Evolutionary conservation across 441 rosid genomes (phyloP).

Genomic region (Metrosideros polymorpha): DNA sequence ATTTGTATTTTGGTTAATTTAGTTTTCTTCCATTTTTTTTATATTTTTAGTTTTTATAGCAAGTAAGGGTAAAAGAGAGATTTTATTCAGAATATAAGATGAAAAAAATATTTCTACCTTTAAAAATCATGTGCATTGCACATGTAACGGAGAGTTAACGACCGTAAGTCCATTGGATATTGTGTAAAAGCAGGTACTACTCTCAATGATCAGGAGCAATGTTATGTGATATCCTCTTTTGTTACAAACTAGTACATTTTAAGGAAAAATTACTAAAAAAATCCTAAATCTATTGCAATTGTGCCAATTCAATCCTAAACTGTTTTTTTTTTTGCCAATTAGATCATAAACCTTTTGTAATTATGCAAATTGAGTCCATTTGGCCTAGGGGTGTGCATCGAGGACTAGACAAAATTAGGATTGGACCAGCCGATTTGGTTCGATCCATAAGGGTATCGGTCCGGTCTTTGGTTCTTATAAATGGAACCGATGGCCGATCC

Average conservation of each 20-base stretch:
- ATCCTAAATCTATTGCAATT: no score
- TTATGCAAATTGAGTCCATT: no score
- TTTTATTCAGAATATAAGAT: background rate
- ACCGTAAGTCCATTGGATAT: fast-evolving
- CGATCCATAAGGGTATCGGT: no score
- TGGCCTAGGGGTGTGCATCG: no score
- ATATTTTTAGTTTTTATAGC: background rate
- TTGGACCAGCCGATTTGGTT: no score
- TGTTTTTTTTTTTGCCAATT: no score
- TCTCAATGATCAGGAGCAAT: background rate
- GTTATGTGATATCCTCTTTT: background rate
- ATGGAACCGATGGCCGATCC: no score
- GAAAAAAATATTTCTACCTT: background rate
- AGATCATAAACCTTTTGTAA: no score
- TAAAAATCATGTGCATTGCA: fast-evolving
- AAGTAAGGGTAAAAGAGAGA: background rate
- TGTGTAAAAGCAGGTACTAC: background rate
- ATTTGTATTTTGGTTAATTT: background rate
- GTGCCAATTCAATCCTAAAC: no score
- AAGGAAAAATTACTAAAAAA: no score
- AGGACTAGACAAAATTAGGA: no score
- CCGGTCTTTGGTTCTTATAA: no score
- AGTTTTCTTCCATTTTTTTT: background rate
- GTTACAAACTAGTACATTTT: background rate
- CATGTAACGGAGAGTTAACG: fast-evolving